A percentile compares a stretch with the other conserved stretches of the same genome.
Conservation (phyloP, 2,329 filamentous ascomycete genomes). For the Onygenales sp. region DNA sequence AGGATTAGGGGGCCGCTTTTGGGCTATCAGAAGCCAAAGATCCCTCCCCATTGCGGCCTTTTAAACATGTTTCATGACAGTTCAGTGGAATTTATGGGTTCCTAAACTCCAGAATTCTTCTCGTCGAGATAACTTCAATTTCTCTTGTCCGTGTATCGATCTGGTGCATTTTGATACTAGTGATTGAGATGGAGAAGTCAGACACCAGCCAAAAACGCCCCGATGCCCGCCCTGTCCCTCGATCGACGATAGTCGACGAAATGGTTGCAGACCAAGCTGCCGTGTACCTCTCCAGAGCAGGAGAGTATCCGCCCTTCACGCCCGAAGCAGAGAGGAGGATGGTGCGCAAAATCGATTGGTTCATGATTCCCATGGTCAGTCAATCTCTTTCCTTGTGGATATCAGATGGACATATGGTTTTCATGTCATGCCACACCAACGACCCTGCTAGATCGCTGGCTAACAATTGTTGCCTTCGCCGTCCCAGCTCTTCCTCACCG, state of each 20-base stretch:
- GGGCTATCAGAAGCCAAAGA: too few relatives aligned
- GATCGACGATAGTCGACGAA: not conserved
- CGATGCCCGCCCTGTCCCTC: not conserved
- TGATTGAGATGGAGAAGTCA: not conserved
- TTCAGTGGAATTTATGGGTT: too few relatives aligned
- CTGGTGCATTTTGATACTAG: not conserved
- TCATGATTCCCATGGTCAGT: constrained; percentile 46
- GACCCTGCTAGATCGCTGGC: not conserved
- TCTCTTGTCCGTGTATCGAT: too few relatives aligned
- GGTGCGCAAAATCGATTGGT: constrained; percentile 47
- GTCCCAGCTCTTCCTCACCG: constrained; percentile 17
- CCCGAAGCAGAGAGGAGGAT: constrained; percentile 17
- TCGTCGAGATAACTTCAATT: too few relatives aligned
- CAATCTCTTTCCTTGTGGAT: not conserved
- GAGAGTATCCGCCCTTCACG: constrained; percentile 14
- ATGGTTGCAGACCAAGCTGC: constrained; percentile 17
- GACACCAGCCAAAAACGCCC: too few relatives aligned
- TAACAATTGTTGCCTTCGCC: not conserved
- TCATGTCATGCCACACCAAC: not conserved
- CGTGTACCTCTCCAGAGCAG: constrained; percentile 15
- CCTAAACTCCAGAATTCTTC: too few relatives aligned
- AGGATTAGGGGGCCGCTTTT: too few relatives aligned
- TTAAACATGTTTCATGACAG: too few relatives aligned
- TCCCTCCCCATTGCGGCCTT: too few relatives aligned
- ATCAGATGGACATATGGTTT: not conserved